Evolutionary conservation across 768 basidiomycete species (phyloP).

Genomic region (Suillus sp.): DNA sequence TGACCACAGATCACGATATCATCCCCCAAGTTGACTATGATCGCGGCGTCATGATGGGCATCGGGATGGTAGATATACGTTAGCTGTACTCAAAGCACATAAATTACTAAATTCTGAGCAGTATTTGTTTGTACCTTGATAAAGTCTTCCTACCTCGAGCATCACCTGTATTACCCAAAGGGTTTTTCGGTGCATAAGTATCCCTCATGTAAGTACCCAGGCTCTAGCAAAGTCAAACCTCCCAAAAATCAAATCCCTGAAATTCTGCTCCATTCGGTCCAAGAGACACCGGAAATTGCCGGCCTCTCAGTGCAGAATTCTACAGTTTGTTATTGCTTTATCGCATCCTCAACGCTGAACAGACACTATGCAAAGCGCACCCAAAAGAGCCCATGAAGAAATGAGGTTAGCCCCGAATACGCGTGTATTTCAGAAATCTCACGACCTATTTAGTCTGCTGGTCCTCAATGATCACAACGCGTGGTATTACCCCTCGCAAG

Average conservation of each 20-base stretch:
- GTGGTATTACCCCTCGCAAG: conserved; percentile 86
- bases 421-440: conserved; percentile 12
- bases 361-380: conserved; percentile 24
- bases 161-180: background rate
- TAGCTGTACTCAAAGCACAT: background rate
- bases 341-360: conserved; percentile 1
- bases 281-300: background rate
- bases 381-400: conserved; percentile 33
- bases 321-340: background rate
- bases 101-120: background rate
- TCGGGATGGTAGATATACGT: background rate
- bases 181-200: background rate
- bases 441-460: conserved; percentile 34
- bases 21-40: too few relatives aligned
- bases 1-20: background rate
- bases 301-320: background rate
- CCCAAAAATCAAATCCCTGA: too few relatives aligned
- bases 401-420: conserved; percentile 26
- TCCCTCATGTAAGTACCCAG: too few relatives aligned
- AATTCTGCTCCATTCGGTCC: background rate
- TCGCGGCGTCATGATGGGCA: background rate
- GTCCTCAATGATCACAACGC: conserved; percentile 72
- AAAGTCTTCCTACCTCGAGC: background rate
- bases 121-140: background rate
- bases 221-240: too few relatives aligned